phyloP scores from a whole-genome alignment of 192 early-diverging fungal species.

The Umbelopsis isabellina region DNA sequence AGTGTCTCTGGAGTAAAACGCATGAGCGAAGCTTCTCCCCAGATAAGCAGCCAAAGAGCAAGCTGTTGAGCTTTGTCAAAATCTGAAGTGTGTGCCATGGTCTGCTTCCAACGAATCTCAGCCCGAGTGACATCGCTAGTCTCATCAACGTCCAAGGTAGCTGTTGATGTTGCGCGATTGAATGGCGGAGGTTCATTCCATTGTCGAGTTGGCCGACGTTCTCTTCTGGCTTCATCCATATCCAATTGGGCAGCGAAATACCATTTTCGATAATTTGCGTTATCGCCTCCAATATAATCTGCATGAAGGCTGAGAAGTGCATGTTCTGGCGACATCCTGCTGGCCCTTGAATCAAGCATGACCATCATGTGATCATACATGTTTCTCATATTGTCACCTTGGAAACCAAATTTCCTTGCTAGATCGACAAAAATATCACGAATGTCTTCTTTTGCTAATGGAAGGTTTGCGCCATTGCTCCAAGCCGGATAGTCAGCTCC shows the following conservation, averaged over 20 bases:
- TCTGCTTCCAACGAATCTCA: slow-evolving; percentile 67
- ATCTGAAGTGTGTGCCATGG: slow-evolving; percentile 74
- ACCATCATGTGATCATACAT: slow-evolving; percentile 77
- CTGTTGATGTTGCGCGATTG: slow-evolving; percentile 20
- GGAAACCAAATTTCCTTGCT: slow-evolving; percentile 75
- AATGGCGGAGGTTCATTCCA: slow-evolving; percentile 30
- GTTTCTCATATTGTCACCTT: slow-evolving; percentile 78
- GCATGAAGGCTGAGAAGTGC: slow-evolving; percentile 77
- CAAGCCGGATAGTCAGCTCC: slow-evolving; percentile 4
- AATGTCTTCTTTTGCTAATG: slow-evolving; percentile 48
- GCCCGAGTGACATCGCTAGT: slow-evolving; percentile 30
- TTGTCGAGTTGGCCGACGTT: slow-evolving; percentile 36
- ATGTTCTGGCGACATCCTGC: slow-evolving; percentile 72
- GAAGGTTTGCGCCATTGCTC: slow-evolving; percentile 8
- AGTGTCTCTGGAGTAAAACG: slow-evolving; percentile 76
- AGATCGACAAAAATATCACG: slow-evolving; percentile 74
- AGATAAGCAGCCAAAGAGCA: slow-evolving; percentile 75
- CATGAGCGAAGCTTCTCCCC: slow-evolving; percentile 80
- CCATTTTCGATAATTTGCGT: slow-evolving; percentile 87
- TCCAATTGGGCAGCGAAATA: slow-evolving; percentile 79
- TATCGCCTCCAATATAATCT: slow-evolving; percentile 80
- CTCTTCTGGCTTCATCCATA: slow-evolving; percentile 52
- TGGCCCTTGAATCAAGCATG: slow-evolving; percentile 79
- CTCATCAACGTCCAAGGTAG: slow-evolving; percentile 21
- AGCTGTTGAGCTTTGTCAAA: slow-evolving; percentile 71